Base-by-base conservation (phyloP, 371 early-diverging fungal genomes). In the Catenaria anguillulae region DNA sequence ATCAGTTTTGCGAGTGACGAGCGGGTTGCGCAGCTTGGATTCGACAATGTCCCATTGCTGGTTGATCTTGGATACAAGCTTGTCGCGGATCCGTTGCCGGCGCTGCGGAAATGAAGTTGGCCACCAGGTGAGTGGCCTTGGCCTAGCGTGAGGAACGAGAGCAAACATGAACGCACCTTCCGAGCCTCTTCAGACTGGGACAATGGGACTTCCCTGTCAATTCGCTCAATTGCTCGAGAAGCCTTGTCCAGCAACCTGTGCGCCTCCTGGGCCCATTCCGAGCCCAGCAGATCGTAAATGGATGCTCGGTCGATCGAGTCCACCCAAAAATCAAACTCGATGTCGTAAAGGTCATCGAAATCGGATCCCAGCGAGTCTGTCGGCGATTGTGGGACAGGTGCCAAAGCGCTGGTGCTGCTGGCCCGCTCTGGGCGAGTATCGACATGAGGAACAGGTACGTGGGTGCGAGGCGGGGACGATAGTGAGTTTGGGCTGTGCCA, bases 1-100 rank as follows among this genome's bases (percentile, higher is more conserved):
- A 69, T 86, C 85, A 55, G 80, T 72, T 33, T 78, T 65, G 37
- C 73, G 75, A 13, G 79, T 77, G 6, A 80, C 77, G 34, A 77
- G 76, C 40, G 77, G 77, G 58, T 62, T 61, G 37, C 63, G 56
- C 65, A 67, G 66, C 52, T 24, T 50, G 31, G 26, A 8, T 19
- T 50, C 52, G 31, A 50, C 13, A 26, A 67, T 46, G 62, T 54
- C 31, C 54, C 68, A 64, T 6, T 67, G 63, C 43, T 64, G 58
- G 56, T 67, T 68, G 29, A 71, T 56, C 62, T 68, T 68, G 0
- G 67, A 60, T 37, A 66, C 69, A 31, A 71, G 60, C 29, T 66
- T 64, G 46, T 46, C 46, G n/a, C 46, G 46, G 4, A 17, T 21
- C 2, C 46, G 46, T 10, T 21, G 4, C 37, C 37, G 37, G 8